Base-by-base conservation (phyloP, 345 rosid genomes). In the Syzygium grande region DNA sequence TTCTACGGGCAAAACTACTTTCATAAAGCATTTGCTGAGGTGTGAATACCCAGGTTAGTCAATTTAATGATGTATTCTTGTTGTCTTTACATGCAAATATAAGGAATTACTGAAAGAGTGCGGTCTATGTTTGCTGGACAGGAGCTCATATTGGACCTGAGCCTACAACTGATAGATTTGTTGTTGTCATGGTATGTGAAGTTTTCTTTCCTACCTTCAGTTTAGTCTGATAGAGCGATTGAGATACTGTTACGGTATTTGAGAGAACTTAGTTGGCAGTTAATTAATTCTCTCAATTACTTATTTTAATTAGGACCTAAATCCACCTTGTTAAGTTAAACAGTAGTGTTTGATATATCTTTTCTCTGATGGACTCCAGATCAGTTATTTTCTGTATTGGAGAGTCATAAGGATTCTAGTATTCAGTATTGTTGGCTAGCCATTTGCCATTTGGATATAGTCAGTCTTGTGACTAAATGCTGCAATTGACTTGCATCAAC, bases 101-200 rank as follows among this genome's bases (percentile, higher is more conserved):
- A 17, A 17, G 53, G 21, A 41, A 79, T 43, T 79, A 51, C 51
- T 11, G 51, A 22, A 78, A 46, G 61, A n/a, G 21, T 85, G 51
- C 73, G 68, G 27, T 52, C 53, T 86, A 8, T 14, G 84, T 80
- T 61, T 65, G 12, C 61, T 87, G 78, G 73, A 38, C 94, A 98
- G 98, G 99, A 90, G 98, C 98, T 90, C 99, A 98, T 90, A 96
- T 96, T 43, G 99, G 99, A 87, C 99, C 99, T 46, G 99, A 96
- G 93, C 99, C 99, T 84, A 98, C 99, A n/a, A 98, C 99, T 13
- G 99, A 98, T 91, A 93, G 99, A 91, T 98, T 98, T 90, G 98
- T 96, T 87, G 98, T 96, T 90, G 99, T 96, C 84, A 96, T 96
- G 99, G 98, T 98, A 95, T 52, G 89, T 86, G 6, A 9, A 84